Evolutionary conservation across 2,329 filamentous ascomycete genomes (phyloP), one percentile per base, ranked within the genome.

Genomic region (Bertia moriformis): DNA sequence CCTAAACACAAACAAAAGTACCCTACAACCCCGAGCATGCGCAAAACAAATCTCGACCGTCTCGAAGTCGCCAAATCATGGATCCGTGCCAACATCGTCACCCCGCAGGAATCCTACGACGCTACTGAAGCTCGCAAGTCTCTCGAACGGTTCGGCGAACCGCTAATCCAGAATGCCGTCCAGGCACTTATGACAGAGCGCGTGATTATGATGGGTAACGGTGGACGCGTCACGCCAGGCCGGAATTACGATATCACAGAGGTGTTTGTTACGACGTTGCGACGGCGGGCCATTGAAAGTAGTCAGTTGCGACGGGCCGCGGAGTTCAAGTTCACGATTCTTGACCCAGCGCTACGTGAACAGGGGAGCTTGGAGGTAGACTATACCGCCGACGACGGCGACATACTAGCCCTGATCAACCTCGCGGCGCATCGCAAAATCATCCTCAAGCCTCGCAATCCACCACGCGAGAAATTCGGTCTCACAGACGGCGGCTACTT

Each of bases 71-170:
- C 58, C 27, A 65, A 63, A 48, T 57, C 57, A n/a, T 68, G 61
- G 61, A 55, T 66, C 36, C 59, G 65, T 12, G 61, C 65, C 15
- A 66, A 65, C 30, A 48, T 65, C 19, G 49, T 65, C 22, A 63
- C 64, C 0, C 52, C 58, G 2, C 56, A 63, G 37, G 53, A 59
- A 15, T 52, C 48, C 2, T 68, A 66, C 44, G 45, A 57, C 27
- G 46, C 60, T 1, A 41, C 40, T 3, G 49, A 57, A n/a, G 62
- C 64, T 4, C 42, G 40, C 42, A 49, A 56, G 45, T 48, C 53
- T 41, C 45, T 62, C 10, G 45, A 44, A 4, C 45, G 41, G 3
- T 50, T 62, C 37, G 49, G 53, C 37, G 15, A 18, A 7, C 7
- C 12, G 7, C 32, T 35, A 13, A 18, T 35, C 32, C 7, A 35